These are phyloP conservation scores for Candida corydali DNA, from an alignment of 805 yeast species.

Conservation along the genomic window DNA sequence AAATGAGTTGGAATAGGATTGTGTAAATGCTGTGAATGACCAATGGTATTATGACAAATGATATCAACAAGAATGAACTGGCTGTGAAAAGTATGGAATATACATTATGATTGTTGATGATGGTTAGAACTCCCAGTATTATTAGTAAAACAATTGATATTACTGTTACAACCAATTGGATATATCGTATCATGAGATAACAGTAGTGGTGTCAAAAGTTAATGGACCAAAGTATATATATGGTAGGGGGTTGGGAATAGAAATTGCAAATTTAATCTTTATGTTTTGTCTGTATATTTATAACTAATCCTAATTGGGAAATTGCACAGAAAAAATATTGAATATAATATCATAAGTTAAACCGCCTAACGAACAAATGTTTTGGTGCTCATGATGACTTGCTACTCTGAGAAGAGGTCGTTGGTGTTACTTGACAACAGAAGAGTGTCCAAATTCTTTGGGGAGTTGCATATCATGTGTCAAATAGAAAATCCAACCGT, in stretches of 20 bases:
- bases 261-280: conserved; percentile 1
- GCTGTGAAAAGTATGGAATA: conserved; percentile 5
- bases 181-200: conserved; percentile 6
- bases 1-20: conserved; percentile 7
- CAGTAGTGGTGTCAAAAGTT: no score
- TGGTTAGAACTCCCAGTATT: conserved; percentile 1
- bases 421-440: no score
- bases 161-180: conserved; percentile 1
- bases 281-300: neutral
- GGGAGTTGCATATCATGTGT: no score
- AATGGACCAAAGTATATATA: no score
- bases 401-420: no score
- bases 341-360: no score
- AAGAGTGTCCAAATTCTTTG: no score
- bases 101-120: neutral
- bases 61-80: conserved; percentile 6
- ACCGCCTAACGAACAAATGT: no score
- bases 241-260: neutral
- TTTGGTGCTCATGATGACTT: no score
- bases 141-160: conserved; percentile 3
- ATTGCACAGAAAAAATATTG: neutral
- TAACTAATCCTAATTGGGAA: conserved; percentile 1
- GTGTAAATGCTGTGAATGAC: conserved; percentile 3
- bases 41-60: conserved; percentile 6
- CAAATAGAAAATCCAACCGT: no score